Conservation (phyloP, 2,329 filamentous ascomycete species). For the Neobulgaria alba region DNA sequence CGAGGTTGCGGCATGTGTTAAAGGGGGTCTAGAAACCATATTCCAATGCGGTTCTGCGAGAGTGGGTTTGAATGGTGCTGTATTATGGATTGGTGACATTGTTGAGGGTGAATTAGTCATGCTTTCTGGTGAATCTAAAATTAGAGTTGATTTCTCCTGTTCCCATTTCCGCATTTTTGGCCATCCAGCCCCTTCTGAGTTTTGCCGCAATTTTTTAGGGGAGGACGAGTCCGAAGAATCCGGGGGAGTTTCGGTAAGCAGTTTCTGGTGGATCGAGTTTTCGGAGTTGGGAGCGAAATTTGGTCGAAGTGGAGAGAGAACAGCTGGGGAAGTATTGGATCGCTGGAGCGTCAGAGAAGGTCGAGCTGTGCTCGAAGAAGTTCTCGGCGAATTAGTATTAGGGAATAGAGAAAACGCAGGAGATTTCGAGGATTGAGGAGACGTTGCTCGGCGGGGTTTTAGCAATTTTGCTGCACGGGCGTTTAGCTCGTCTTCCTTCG, state of each 20-base stretch:
- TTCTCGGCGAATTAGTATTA: slow-evolving; percentile 18
- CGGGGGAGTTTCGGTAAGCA: slow-evolving; percentile 9
- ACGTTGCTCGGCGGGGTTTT: slow-evolving; percentile 38
- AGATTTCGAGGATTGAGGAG: slow-evolving; percentile 38
- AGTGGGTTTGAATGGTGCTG: slow-evolving; percentile 13
- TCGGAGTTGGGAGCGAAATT: slow-evolving; percentile 17
- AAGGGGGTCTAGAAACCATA: slow-evolving; percentile 15
- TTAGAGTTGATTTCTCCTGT: background rate
- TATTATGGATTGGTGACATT: slow-evolving; percentile 4
- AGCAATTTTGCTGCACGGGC: slow-evolving; percentile 17
- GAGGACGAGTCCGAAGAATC: background rate
- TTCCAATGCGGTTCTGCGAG: slow-evolving; percentile 21
- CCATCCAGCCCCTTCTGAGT: background rate
- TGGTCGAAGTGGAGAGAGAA: slow-evolving; percentile 38
- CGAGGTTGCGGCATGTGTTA: slow-evolving; percentile 9
- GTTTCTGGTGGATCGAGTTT: slow-evolving; percentile 17
- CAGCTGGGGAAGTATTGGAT: slow-evolving; percentile 47
- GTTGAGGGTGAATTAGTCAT: background rate
- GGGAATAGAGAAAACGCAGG: slow-evolving; percentile 36
- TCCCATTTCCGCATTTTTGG: background rate
- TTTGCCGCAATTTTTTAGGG: background rate
- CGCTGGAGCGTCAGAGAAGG: slow-evolving; percentile 28
- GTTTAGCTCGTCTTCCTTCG: slow-evolving; percentile 31
- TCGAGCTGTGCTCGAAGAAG: slow-evolving; percentile 5
- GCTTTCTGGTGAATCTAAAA: background rate